Base-by-base conservation (phyloP, 2,329 filamentous ascomycete genomes). In the Penicillium sp. region DNA sequence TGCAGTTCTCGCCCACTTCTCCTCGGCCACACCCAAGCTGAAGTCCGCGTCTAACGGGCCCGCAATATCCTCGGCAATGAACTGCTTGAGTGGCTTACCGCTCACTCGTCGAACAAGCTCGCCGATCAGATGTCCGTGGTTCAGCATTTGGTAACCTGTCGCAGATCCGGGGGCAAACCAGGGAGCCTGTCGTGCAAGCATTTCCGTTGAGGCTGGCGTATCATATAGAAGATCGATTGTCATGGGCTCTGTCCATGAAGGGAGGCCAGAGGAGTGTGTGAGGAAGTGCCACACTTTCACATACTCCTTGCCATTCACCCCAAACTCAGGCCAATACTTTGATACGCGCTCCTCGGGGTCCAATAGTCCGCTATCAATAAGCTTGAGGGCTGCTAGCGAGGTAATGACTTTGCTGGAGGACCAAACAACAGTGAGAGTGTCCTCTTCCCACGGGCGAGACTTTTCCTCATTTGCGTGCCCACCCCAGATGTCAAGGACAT, bases 31-130 rank as follows among this genome's bases (percentile, higher is more conserved):
- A 1, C 79, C 79, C 14, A 82, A 67, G 40, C 75, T 72, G 50
- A 80, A 81, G 59, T 82, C 80, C 1, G 79, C 79, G 0, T 60
- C 59, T 3, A 78, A 57, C 0, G 80, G 78, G 0, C 46, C 61
- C 0, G 76, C 68, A 21, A 83, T 75, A 46, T 77, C 74, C 1
- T 75, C 72, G 2, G 57, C 60, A 24, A 79, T 68, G 54, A 81
- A 81, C 31, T 79, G 64, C n/a, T 64, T 68, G 36, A 81, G 55
- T 0, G 71, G 55, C 54, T 75, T 74, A 0, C 78, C 78, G 0
- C 68, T 76, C 0, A 69, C 59, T 0, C 77, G 71, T 1, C 69
- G 67, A 2, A 81, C 67, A 1, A 81, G 46, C 53, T 79, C 78
- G 4, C 76, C 75, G 1, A 81, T 50, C 1, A 79, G 59, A 53